Base-by-base conservation (phyloP, 768 basidiomycete genomes). In the Leccinum ochraceum region DNA sequence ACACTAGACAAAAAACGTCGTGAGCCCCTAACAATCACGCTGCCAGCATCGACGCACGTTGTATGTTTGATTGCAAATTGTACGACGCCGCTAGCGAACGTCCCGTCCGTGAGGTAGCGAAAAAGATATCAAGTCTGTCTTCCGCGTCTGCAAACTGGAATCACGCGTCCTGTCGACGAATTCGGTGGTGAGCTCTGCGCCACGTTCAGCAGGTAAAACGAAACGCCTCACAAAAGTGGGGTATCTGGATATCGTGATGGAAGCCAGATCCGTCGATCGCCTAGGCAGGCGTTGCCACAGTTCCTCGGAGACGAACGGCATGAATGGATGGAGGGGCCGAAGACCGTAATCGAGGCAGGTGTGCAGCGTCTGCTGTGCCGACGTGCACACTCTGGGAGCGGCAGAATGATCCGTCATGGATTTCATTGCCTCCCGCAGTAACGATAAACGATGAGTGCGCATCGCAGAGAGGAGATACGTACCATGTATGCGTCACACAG, bases 401-500 rank as follows among this genome's bases (percentile, higher is more conserved):
- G 87, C 85, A 3, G 85, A 80, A 22, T 87, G 85, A 64, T 97
- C 95, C 3, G 94, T 94, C 86, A 98, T 92, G 9, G 94, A 92
- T 75, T 99, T 99, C 88, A 96, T 97, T 3, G 94, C 97, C 83
- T 98, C 96, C 94, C 94, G 72, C 54, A 66, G 8, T n/a, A 52
- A 61, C 24, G 10, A 56, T 60, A 20, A 46, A 39, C 24, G 36
- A 58, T 34, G 60, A 22, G 30, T 30, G 46, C 22, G 1, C 34
- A 13, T 55, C 5, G 24, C 37, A 30, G 14, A 1, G n/a, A 61
- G 24, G 16, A 11, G 71, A 49, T 14, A 74, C 90, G 63, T 60
- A 95, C 94, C 64, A 98, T 98, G 78, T 95, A 98, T 26, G 98
- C 95, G 71, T 99, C 95, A 71, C 96, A 98, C n/a, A 98, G 81